Evolutionary conservation across 345 rosid species (phyloP), one percentile per base, ranked within the genome.

Genomic region (Linum lewisii): DNA sequence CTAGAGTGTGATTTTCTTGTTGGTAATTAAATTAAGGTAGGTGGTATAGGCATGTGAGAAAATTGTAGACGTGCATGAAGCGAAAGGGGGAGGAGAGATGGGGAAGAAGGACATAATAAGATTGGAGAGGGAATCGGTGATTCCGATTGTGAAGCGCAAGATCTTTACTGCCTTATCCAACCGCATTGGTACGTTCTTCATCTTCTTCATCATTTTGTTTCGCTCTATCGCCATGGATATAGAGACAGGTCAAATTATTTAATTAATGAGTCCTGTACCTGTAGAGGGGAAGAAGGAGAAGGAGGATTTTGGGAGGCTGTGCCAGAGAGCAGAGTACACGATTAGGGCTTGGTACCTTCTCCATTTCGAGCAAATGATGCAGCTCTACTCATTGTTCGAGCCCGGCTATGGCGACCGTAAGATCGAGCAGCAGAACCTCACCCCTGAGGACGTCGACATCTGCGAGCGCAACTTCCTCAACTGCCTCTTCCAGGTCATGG

Each of bases 311-410:
- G 13, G 65, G 3, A 85, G 72, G 77, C 68, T 85, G 61, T 88
- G 90, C 67, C 66, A 76, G 51, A 72, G 90, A 69, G 81, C 80
- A n/a, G 93, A 85, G 66, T 82, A 64, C 75, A 77, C 80, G 21
- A 76, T 88, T 68, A 77, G 90, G 49, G 88, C 93, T 32, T 83
- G 90, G 90, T 81, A 85, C 67, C 77, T 70, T 63, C 69, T 85
- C 57, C 92, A 85, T 29, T 83, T 85, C 56, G 93, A 88, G 57
- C 86, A 88, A 67, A 72, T 83, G 38, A 81, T 81, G 90, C 81
- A 78, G 67, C 61, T 80, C 5, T 82, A 85, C 69, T 57, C 96
- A 44, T 78, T 89, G 10, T 84, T 89, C 49, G 97, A 89, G 61
- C 95, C 87, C 1, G 52, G 78, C 32, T 75, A 69, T 37, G 97